These are phyloP conservation scores for Gautieria morchelliformis DNA, from an alignment of 768 basidiomycete genomes.

Conservation along the genomic window DNA sequence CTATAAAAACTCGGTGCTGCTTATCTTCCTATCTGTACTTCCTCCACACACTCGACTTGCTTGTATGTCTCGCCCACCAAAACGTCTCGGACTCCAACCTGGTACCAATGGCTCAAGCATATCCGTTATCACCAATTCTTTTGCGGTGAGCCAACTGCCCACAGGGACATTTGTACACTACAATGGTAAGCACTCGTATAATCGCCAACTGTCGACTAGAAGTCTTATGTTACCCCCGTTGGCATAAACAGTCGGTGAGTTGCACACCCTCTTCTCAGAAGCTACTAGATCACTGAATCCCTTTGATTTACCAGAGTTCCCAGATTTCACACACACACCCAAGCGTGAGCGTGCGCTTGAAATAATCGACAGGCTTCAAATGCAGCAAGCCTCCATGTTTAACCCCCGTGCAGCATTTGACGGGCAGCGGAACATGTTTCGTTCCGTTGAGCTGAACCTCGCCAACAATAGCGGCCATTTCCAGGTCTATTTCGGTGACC, in stretches of 20 bases:
- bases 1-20: no score
- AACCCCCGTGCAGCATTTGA: slow-evolving; percentile 3
- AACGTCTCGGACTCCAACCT: background rate
- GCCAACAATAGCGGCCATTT: background rate
- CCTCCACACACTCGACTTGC: no score
- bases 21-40: no score
- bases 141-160: background rate
- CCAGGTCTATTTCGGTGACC: background rate
- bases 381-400: background rate
- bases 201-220: background rate
- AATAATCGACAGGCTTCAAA: background rate
- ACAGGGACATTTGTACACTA: background rate
- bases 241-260: background rate
- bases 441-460: background rate
- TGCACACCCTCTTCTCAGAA: background rate
- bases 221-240: background rate
- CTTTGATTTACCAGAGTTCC: background rate
- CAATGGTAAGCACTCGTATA: background rate
- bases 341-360: background rate
- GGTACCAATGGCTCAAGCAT: background rate
- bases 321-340: background rate
- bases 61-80: background rate
- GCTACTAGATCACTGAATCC: background rate
- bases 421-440: slow-evolving; percentile 2
- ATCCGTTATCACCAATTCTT: background rate